Percentiles rank a stretch among this genome's conserved stretches.
Conservation (phyloP, 257 asterid species). For the Rehmannia glutinosa region DNA sequence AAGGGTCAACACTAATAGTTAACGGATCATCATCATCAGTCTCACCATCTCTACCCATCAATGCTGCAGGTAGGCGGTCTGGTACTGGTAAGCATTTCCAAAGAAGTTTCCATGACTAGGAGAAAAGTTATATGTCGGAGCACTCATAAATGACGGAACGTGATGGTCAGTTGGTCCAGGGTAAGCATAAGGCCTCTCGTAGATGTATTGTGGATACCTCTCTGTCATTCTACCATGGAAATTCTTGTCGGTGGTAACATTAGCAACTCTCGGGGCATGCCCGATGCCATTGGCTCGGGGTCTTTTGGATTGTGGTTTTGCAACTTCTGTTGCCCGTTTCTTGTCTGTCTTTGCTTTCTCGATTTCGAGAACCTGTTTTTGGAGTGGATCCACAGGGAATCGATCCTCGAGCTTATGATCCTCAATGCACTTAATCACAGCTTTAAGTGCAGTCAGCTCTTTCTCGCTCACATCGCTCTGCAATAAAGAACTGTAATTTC, state of each 20-base stretch:
- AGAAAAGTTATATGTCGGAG: constrained; percentile 56
- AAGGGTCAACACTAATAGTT: constrained; percentile 61
- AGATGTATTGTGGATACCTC: constrained; percentile 80
- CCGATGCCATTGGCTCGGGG: constrained; percentile 77
- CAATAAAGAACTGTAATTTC: constrained; percentile 12
- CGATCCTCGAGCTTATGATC: constrained; percentile 82
- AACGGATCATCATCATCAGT: constrained; percentile 47
- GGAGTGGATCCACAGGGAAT: constrained; percentile 77
- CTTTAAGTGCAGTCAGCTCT: constrained; percentile 84
- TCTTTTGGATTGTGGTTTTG: constrained; percentile 87
- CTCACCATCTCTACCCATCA: constrained; percentile 46
- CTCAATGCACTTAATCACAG: constrained; percentile 83
- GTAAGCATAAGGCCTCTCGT: constrained; percentile 71
- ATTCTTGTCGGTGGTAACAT: constrained; percentile 51
- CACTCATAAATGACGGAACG: constrained; percentile 45
- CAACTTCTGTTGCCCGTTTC: constrained; percentile 86
- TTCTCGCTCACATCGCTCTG: constrained; percentile 80
- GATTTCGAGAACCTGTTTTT: constrained; percentile 63
- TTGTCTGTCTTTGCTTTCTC: constrained; percentile 94
- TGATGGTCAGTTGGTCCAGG: constrained; percentile 56
- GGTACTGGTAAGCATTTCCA: constrained; percentile 79
- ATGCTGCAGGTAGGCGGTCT: constrained; percentile 84
- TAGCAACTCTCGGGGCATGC: constrained; percentile 53
- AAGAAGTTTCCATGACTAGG: constrained; percentile 85
- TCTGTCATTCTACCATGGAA: constrained; percentile 47